Evolutionary conservation across 345 rosid genomes (phyloP).

Genomic region (Conringia planisiliqua): DNA sequence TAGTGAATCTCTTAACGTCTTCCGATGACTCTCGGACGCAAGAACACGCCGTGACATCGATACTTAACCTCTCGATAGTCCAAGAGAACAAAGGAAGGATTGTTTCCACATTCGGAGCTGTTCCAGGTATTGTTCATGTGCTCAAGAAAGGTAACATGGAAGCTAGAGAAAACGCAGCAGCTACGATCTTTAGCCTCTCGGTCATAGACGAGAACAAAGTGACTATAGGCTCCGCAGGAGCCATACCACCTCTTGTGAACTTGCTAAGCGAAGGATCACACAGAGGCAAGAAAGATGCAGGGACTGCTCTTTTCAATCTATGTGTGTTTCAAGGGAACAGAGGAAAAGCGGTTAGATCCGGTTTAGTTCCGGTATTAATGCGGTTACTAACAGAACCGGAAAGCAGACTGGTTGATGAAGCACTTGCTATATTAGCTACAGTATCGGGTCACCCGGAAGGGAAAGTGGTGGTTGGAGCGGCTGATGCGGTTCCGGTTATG

Average conservation of each 20-base stretch:
- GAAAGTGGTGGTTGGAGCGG: conserved; percentile 55
- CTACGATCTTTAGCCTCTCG: conserved; percentile 92
- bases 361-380: conserved; percentile 66
- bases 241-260: conserved; percentile 80
- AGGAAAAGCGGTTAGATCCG: conserved; percentile 85
- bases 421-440: conserved; percentile 66
- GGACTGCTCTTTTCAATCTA: conserved; percentile 86
- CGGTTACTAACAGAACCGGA: conserved; percentile 59
- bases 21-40: conserved; percentile 62
- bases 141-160: conserved; percentile 93
- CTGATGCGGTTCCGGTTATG: conserved; percentile 56
- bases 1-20: conserved; percentile 61
- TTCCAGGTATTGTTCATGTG: conserved; percentile 80
- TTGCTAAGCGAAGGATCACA: conserved; percentile 84
- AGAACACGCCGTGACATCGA: conserved; percentile 92
- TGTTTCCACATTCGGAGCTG: conserved; percentile 62
- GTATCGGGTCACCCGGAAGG: conserved; percentile 69
- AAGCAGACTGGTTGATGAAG: conserved; percentile 70
- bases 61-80: conserved; percentile 87
- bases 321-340: conserved; percentile 93
- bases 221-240: conserved; percentile 75
- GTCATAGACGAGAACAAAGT: conserved; percentile 87
- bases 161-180: conserved; percentile 96
- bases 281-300: conserved; percentile 95
- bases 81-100: conserved; percentile 86